A percentile compares a stretch with the other conserved stretches of the same genome.
These are phyloP conservation scores for Begonia fuchsioides DNA, from an alignment of 306 rosid species.

Conservation along the genomic window DNA sequence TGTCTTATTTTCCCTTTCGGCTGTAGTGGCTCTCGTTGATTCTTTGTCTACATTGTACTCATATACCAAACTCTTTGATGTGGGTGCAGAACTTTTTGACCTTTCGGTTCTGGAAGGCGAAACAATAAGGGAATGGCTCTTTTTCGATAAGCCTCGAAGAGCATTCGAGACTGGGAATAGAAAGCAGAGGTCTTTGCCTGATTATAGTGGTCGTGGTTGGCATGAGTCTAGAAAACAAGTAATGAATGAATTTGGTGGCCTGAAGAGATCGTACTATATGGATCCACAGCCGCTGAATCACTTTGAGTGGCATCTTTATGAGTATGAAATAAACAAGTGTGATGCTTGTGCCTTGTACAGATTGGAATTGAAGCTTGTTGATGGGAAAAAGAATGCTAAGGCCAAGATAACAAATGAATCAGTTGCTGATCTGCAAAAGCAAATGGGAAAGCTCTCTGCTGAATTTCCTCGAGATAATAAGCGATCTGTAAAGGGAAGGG, in stretches of 20 bases:
- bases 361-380: constrained; percentile 83
- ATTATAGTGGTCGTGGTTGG: constrained; percentile 97
- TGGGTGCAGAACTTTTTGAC: constrained; percentile 69
- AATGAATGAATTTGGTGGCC: constrained; percentile 83
- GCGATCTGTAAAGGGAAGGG: constrained; percentile 61
- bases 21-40: too few species aligned
- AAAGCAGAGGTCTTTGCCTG: constrained; percentile 96
- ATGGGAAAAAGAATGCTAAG: constrained; percentile 83
- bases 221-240: constrained; percentile 99
- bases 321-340: constrained; percentile 86
- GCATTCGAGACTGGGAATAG: constrained; percentile 99
- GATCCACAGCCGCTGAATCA: constrained; percentile 90
- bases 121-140: constrained; percentile 92
- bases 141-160: constrained; percentile 95
- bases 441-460: constrained; percentile 95
- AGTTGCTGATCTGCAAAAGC: constrained; percentile 95
- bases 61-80: too few species aligned
- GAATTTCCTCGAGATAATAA: constrained; percentile 77
- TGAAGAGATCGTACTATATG: constrained; percentile 96
- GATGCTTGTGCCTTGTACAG: constrained; percentile 88
- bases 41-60: too few species aligned
- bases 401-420: constrained; percentile 56
- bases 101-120: constrained; percentile 83
- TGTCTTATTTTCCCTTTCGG: background rate
- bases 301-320: constrained; percentile 96